A percentile compares a stretch with the other conserved stretches of the same genome.
phyloP scores from a whole-genome alignment of 345 rosid genomes.

The Dipteronia dyeriana region DNA sequence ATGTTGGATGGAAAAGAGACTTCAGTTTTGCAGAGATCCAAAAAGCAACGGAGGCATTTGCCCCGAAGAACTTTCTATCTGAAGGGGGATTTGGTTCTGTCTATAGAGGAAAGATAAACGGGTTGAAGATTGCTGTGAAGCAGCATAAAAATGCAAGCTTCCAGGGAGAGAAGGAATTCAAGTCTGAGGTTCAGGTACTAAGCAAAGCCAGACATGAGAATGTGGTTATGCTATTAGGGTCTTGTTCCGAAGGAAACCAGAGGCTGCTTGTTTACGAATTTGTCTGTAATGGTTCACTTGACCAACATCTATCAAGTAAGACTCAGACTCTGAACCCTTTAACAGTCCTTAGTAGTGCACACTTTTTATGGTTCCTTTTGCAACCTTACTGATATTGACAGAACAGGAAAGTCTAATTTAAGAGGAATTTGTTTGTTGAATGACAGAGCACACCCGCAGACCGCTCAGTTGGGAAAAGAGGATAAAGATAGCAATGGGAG shows the following conservation, averaged over 20 bases:
- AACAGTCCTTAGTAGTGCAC: too few relatives aligned
- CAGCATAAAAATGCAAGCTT: conserved; percentile 52
- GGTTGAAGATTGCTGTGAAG: conserved; percentile 58
- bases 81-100: conserved; percentile 77
- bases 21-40: conserved; percentile 57
- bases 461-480: conserved; percentile 57
- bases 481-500: conserved; percentile 61
- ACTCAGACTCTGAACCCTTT: neutral
- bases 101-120: conserved; percentile 48
- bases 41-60: conserved; percentile 59
- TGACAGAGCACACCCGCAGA: conserved; percentile 47
- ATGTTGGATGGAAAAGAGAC: conserved; percentile 49
- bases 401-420: neutral
- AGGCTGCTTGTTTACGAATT: conserved; percentile 65
- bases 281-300: conserved; percentile 62
- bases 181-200: conserved; percentile 60
- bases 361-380: neutral
- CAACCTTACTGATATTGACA: neutral
- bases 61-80: conserved; percentile 42
- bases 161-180: conserved; percentile 71
- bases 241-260: conserved; percentile 57
- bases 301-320: conserved; percentile 65
- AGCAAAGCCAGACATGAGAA: conserved; percentile 62
- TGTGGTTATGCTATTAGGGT: conserved; percentile 59
- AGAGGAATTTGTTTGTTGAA: conserved; percentile 4